These are phyloP conservation scores for Yarrowia hollandica DNA, from an alignment of 805 yeast species.

Conservation along the genomic window DNA sequence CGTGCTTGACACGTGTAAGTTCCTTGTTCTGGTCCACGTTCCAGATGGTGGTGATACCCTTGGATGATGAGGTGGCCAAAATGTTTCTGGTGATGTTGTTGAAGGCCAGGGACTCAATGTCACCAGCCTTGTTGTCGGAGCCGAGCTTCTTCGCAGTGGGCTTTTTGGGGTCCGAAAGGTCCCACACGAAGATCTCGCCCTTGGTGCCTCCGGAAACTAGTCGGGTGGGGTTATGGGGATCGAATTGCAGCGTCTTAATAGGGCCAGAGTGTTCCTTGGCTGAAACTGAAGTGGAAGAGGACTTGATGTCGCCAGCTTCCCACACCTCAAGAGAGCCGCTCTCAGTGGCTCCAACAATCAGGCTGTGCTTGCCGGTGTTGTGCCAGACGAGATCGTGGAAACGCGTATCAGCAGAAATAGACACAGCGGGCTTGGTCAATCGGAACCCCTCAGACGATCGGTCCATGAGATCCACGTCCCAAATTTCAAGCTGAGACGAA, in stretches of 20 bases:
- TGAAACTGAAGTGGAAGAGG: conserved; percentile 49
- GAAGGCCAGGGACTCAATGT: conserved; percentile 83
- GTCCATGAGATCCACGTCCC: conserved; percentile 56
- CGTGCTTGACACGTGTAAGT: conserved; percentile 77
- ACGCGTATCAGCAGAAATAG: conserved; percentile 53
- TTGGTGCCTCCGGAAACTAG: conserved; percentile 86
- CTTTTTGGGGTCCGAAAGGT: conserved; percentile 54
- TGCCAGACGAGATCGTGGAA: conserved; percentile 89
- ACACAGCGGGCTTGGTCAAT: conserved; percentile 45
- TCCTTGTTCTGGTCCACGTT: conserved; percentile 85
- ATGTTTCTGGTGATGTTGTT: conserved; percentile 80
- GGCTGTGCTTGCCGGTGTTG: conserved; percentile 50
- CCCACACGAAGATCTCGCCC: conserved; percentile 91
- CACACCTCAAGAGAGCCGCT: conserved; percentile 77
- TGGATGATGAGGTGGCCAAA: conserved; percentile 83
- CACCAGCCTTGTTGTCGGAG: conserved; percentile 51
- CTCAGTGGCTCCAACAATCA: conserved; percentile 88
- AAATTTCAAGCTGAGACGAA: conserved; percentile 72
- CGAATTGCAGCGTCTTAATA: conserved; percentile 73
- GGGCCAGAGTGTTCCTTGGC: conserved; percentile 65
- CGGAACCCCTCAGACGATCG: conserved; percentile 38
- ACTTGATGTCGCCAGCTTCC: conserved; percentile 57
- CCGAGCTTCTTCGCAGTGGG: conserved; percentile 65
- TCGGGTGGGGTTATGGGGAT: conserved; percentile 66
- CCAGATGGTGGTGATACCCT: conserved; percentile 91